A percentile compares a stretch with the other conserved stretches of the same genome.
phyloP scores from a whole-genome alignment of 2,329 filamentous ascomycete species.

The Pyrenochaeta sp. region DNA sequence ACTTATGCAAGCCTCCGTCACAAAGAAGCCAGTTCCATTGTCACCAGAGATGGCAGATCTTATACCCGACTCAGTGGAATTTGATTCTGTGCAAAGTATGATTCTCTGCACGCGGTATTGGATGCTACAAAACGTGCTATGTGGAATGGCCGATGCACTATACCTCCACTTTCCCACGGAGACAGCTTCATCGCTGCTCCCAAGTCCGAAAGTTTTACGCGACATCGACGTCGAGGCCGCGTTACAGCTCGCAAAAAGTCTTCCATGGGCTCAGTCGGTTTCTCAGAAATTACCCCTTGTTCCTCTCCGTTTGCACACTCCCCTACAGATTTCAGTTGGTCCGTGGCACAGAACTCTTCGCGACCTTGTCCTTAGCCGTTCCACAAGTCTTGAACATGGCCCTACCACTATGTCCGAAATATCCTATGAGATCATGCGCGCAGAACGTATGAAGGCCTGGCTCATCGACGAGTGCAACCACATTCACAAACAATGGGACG shows the following conservation, averaged over 20 bases:
- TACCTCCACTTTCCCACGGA: constrained; percentile 33
- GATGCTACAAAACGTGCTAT: constrained; percentile 34
- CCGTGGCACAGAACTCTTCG: constrained; percentile 35
- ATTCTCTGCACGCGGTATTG: constrained; percentile 38
- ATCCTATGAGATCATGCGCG: constrained; percentile 11
- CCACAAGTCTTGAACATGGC: background rate
- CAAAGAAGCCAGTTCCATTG: constrained; percentile 15
- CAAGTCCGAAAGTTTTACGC: constrained; percentile 19
- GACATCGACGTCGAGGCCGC: constrained; percentile 31
- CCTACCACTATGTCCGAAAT: background rate
- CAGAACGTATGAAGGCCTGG: constrained; percentile 35
- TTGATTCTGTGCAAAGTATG: constrained; percentile 32
- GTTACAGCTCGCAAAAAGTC: constrained; percentile 28
- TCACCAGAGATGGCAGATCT: constrained; percentile 29
- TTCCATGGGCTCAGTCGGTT: constrained; percentile 28
- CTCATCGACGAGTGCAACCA: constrained; percentile 30
- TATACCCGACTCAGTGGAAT: constrained; percentile 27
- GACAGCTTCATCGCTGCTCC: constrained; percentile 24
- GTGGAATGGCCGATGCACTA: constrained; percentile 34
- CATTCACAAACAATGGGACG: constrained; percentile 34
- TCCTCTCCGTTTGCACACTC: constrained; percentile 37
- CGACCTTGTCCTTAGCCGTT: constrained; percentile 1
- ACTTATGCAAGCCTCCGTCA: constrained; percentile 23
- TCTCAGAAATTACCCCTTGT: constrained; percentile 35
- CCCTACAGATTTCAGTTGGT: constrained; percentile 36